Conservation (phyloP, 345 rosid species). For the Odontarrhena argentea region DNA sequence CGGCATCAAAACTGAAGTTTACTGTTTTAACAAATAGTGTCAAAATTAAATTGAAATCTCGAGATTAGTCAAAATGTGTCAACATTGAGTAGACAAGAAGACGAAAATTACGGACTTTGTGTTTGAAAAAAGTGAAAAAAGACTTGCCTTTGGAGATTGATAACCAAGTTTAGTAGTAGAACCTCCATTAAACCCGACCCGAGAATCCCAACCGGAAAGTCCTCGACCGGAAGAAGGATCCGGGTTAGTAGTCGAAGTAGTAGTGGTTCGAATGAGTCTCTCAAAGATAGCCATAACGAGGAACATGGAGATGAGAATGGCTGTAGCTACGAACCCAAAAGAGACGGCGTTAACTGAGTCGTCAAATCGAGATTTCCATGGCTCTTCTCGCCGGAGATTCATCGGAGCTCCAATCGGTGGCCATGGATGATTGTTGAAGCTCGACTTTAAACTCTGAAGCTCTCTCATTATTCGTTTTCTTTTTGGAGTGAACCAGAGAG, state of each 20-base stretch:
- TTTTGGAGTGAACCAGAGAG: conserved; percentile 10
- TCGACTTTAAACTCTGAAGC: conserved; percentile 26
- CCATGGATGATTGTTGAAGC: conserved; percentile 43
- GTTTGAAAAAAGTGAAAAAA: conserved; percentile 18
- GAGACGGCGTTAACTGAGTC: conserved; percentile 88
- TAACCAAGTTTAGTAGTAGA: conserved; percentile 55
- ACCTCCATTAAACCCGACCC: conserved; percentile 48
- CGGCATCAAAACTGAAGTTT: neutral
- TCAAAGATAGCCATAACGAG: conserved; percentile 92
- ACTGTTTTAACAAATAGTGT: conserved; percentile 19
- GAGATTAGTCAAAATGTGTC: conserved; percentile 11
- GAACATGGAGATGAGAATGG: conserved; percentile 96
- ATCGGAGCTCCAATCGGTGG: conserved; percentile 74
- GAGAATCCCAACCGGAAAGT: conserved; percentile 61
- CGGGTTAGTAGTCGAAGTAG: conserved; percentile 39
- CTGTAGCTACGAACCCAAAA: conserved; percentile 95
- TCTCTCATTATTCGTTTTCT: conserved; percentile 36
- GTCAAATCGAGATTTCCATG: conserved; percentile 59
- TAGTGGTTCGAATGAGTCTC: conserved; percentile 68
- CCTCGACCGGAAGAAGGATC: conserved; percentile 32
- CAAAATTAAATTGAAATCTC: conserved; percentile 2
- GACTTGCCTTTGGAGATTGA: conserved; percentile 81
- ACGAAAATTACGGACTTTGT: conserved; percentile 32
- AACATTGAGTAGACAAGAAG: conserved; percentile 27
- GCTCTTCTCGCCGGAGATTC: conserved; percentile 57